Evolutionary conservation across 164 flowering plant genomes (phyloP).

Genomic region (Vitis vinifera): ASM3070453v1 NC_081823.1:25294001-25294500

Average conservation of each 20-base stretch:
- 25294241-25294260: slow-evolving; percentile 55
- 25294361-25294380: slow-evolving; percentile 54
- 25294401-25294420: neutral
- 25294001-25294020: too few relatives aligned
- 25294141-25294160: slow-evolving; percentile 61
- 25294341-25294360: slow-evolving; percentile 64
- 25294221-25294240: slow-evolving; percentile 59
- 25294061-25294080: neutral
- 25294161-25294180: slow-evolving; percentile 65
- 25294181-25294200: slow-evolving; percentile 69
- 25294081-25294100: too few relatives aligned
- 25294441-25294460: slow-evolving; percentile 3
- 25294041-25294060: neutral
- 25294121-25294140: slow-evolving; percentile 42
- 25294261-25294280: slow-evolving; percentile 45
- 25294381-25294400: neutral
- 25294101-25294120: slow-evolving; percentile 36
- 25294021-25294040: neutral
- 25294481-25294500: slow-evolving; percentile 79
- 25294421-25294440: neutral
- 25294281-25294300: slow-evolving; percentile 61
- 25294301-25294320: slow-evolving; percentile 38
- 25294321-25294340: slow-evolving; percentile 55
- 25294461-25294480: slow-evolving; percentile 89
- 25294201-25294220: slow-evolving; percentile 61